Base-by-base conservation (phyloP, 1,284 basidiomycete genomes). In the Pyrrhoderma noxium region DNA sequence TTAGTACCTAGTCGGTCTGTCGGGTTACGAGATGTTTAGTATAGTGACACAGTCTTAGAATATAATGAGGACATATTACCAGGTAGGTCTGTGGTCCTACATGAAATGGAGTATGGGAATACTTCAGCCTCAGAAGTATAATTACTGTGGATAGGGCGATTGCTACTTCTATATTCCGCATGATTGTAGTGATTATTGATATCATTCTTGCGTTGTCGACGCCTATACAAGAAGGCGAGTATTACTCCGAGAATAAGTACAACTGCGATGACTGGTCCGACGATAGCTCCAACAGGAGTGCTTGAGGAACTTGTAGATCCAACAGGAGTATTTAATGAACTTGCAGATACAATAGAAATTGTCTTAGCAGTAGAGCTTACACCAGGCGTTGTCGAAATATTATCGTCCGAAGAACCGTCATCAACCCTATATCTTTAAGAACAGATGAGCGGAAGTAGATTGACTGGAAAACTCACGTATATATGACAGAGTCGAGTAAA, bases 311-410 rank as follows among this genome's bases (percentile, higher is more conserved):
- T 7, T 3, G 18, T 25, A 21, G 39, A 19, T n/a, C 18, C 1
- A 47, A 23, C 8, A 3, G 13, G 18, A 23, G n/a, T 39, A 18
- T 41, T 14, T 2, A 18, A 27, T 3, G n/a, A 16, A 35, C 13
- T 8, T 3, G 45, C 51, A 5, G 19, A 40, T 14, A 43, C 45
- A 25, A 53, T 27, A 3, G 37, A 36, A 16, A 53, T 9, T 5
- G 37, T 53, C 18, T 53, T 48, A 25, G 48, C 35, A 27, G 47
- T 47, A 8, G 51, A 18, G 19, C 39, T 41, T 23, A 36, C 51
- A 16, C 21, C 16, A 2, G 51, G n/a, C n/a, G n/a, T n/a, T n/a
- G n/a, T n/a, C n/a, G 45, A 25, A 7, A 22, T 2, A 19, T 9
- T 8, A 8, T 14, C 8, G 51, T 43, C 13, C 51, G 45, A 8